A percentile compares a stretch with the other conserved stretches of the same genome.
These are phyloP conservation scores for Eimeria brunetti DNA, from an alignment of 169 alveolate species.

Conservation along the genomic window DNA sequence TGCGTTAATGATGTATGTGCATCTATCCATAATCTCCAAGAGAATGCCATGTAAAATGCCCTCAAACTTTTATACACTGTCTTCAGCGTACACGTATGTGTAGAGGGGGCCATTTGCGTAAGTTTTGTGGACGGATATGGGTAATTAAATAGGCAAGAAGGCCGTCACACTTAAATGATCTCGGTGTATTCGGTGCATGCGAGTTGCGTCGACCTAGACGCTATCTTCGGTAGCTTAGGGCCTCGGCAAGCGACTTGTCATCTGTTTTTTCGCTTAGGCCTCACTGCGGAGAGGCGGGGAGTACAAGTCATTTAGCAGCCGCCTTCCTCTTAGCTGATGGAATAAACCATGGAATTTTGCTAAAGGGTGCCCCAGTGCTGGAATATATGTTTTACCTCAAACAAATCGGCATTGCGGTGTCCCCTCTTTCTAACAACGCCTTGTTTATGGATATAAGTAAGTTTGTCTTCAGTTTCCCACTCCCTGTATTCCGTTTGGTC, in stretches of 20 bases:
- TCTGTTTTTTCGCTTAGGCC: conserved; percentile 87
- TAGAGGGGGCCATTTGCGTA: not conserved
- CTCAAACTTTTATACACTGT: not conserved
- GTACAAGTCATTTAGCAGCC: conserved; percentile 92
- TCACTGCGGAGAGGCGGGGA: conserved; percentile 97
- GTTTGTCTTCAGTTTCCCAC: not conserved
- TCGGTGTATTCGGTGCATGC: not conserved
- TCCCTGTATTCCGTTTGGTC: not conserved
- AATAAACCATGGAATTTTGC: conserved; percentile 94
- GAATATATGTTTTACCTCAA: conserved; percentile 92
- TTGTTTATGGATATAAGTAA: conserved; percentile 84
- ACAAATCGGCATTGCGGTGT: conserved; percentile 95
- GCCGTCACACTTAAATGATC: not conserved
- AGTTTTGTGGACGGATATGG: not conserved
- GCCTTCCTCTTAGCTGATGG: conserved; percentile 92
- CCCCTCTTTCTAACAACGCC: conserved; percentile 96
- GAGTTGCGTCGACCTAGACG: not conserved
- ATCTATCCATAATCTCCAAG: not conserved
- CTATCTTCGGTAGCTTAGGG: not conserved
- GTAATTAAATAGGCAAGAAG: not conserved
- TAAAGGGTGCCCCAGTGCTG: conserved; percentile 89
- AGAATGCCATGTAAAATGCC: not conserved
- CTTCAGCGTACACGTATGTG: not conserved
- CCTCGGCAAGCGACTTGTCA: not conserved
- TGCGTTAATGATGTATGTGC: not conserved